Percentiles rank a stretch among this genome's conserved stretches.
These are phyloP conservation scores for Meyerozyma sp. DNA, from an alignment of 1,139 yeast species.

Conservation along the genomic window DNA sequence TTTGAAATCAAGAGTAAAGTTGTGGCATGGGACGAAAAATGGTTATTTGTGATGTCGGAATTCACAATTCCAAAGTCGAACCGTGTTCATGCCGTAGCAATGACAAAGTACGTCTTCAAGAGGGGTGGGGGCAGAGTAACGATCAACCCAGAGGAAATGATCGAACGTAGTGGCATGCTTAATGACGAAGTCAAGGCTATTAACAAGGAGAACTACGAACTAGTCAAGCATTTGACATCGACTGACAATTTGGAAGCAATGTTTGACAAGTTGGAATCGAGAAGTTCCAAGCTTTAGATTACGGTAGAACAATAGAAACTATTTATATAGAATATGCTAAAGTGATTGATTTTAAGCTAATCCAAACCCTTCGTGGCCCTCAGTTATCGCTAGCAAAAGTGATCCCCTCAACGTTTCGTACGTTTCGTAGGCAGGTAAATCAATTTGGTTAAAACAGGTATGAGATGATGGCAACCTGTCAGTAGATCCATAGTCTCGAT, in stretches of 20 bases:
- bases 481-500: conserved; percentile 79
- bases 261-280: conserved; percentile 4
- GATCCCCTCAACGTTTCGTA: conserved; percentile 84
- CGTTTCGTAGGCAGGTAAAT: conserved; percentile 86
- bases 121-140: conserved; percentile 64
- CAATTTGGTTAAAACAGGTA: conserved; percentile 94
- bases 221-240: conserved; percentile 25
- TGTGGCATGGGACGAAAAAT: conserved; percentile 82
- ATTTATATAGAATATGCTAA: conserved; percentile 1
- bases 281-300: not conserved
- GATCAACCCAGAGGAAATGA: conserved; percentile 55
- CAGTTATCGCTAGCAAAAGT: conserved; percentile 78
- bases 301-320: not conserved
- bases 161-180: conserved; percentile 53
- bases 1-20: conserved; percentile 56
- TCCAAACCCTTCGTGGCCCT: conserved; percentile 97
- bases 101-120: conserved; percentile 74
- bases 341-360: conserved; percentile 39
- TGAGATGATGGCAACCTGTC: conserved; percentile 93
- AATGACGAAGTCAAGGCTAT: conserved; percentile 44
- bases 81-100: conserved; percentile 49
- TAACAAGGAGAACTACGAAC: conserved; percentile 17
- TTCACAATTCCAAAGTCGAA: conserved; percentile 40
- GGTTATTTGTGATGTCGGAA: conserved; percentile 70
- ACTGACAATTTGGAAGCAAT: conserved; percentile 26